These are phyloP conservation scores for Aphanomyces stellatus DNA, from an alignment of 352 stramenopile species.

Conservation along the genomic window DNA sequence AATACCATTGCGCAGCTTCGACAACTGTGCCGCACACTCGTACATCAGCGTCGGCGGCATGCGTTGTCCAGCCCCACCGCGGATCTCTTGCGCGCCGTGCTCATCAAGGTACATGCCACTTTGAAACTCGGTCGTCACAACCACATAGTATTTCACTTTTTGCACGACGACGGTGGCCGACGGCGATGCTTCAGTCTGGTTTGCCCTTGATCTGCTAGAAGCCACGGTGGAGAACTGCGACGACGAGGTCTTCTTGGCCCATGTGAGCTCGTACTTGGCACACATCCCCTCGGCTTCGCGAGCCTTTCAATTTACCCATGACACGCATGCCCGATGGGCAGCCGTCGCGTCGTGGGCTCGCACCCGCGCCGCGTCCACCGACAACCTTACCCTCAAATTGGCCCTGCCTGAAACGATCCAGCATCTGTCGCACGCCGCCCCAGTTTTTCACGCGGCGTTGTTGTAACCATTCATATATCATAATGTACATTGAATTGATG, in stretches of 20 bases:
- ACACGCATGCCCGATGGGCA: not conserved
- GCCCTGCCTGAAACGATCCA: not conserved
- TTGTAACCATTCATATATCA: too few species aligned
- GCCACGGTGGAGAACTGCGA: not conserved
- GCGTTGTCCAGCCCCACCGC: not conserved
- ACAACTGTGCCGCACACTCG: conserved; percentile 1
- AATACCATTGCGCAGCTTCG: conserved; percentile 7
- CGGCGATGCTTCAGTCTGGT: not conserved
- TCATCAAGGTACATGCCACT: not conserved
- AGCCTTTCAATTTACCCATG: not conserved
- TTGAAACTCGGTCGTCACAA: not conserved
- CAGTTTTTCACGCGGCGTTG: too few species aligned
- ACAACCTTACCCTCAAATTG: not conserved
- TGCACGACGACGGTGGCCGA: not conserved
- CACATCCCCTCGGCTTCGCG: not conserved
- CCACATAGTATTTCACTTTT: not conserved
- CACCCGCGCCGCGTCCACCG: not conserved
- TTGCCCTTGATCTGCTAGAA: conserved; percentile 12
- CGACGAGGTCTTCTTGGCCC: not conserved
- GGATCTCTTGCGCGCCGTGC: not conserved
- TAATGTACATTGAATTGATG: too few species aligned
- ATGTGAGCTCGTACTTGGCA: not conserved
- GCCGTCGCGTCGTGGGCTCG: not conserved
- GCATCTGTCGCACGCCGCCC: too few species aligned
- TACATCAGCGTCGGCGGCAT: not conserved